phyloP scores from a whole-genome alignment of 2,329 filamentous ascomycete genomes.

The Basipetospora sp. region DNA sequence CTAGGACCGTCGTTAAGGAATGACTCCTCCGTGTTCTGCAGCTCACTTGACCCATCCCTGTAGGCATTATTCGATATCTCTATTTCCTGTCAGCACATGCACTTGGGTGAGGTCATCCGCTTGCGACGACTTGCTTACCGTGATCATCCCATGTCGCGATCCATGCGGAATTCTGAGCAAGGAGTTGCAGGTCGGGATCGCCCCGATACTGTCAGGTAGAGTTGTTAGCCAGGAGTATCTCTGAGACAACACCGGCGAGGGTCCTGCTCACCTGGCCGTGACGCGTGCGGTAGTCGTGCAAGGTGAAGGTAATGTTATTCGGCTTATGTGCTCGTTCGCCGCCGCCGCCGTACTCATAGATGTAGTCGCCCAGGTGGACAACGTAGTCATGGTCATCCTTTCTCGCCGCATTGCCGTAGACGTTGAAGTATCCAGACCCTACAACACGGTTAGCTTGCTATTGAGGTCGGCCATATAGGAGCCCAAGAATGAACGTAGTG shows the following conservation, averaged over 20 bases:
- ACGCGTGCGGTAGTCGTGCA: slow-evolving; percentile 29
- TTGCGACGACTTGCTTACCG: slow-evolving; percentile 26
- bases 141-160: slow-evolving; percentile 32
- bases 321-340: slow-evolving; percentile 18
- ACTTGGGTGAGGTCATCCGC: too few relatives aligned
- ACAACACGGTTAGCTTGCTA: too few relatives aligned
- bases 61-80: neutral
- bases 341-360: slow-evolving; percentile 40
- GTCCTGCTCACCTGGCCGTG: slow-evolving; percentile 20
- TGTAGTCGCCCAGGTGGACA: slow-evolving; percentile 44
- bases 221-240: neutral
- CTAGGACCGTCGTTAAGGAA: slow-evolving; percentile 40
- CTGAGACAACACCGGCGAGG: too few relatives aligned
- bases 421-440: slow-evolving; percentile 29
- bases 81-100: neutral
- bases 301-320: slow-evolving; percentile 17
- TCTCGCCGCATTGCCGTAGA: slow-evolving; percentile 41
- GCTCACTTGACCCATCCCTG: slow-evolving; percentile 41
- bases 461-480: too few relatives aligned
- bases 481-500: too few relatives aligned
- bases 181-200: slow-evolving; percentile 26
- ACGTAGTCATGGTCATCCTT: slow-evolving; percentile 48
- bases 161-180: slow-evolving; percentile 28
- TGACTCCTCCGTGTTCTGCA: slow-evolving; percentile 53
- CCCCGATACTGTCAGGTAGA: slow-evolving; percentile 20